A percentile compares a stretch with the other conserved stretches of the same genome.
Conservation (phyloP, 768 basidiomycete genomes). For the Pisolithus albus region DNA sequence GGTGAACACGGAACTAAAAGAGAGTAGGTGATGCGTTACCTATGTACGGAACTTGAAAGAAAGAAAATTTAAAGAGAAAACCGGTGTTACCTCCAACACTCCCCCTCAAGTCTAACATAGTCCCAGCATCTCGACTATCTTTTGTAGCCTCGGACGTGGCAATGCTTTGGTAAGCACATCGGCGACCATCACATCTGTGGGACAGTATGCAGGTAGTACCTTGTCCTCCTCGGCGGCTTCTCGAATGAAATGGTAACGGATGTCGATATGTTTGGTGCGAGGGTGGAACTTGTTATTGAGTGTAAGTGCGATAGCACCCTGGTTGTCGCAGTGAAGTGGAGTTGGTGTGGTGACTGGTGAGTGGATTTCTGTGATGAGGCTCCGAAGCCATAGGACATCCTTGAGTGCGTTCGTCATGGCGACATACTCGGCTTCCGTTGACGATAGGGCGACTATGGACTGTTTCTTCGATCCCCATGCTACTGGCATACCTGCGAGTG, state of each 20-base stretch:
- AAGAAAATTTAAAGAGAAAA: too few species aligned
- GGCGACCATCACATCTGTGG: not conserved
- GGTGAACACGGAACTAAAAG: too few species aligned
- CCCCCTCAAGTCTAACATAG: not conserved
- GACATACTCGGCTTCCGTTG: not conserved
- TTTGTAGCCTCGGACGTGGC: not conserved
- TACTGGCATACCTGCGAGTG: not conserved
- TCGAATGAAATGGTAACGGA: not conserved
- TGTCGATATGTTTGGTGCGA: not conserved
- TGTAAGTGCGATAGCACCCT: not conserved
- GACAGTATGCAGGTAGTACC: not conserved
- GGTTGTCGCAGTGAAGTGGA: not conserved
- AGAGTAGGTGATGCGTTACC: too few species aligned
- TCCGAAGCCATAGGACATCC: not conserved
- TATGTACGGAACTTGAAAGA: too few species aligned
- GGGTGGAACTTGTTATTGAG: conserved; percentile 1
- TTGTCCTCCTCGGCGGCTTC: not conserved
- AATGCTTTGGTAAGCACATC: not conserved
- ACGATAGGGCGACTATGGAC: not conserved
- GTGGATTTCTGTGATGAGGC: not conserved
- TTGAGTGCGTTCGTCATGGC: not conserved
- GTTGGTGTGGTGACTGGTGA: not conserved
- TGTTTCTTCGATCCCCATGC: not conserved
- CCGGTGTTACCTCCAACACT: not conserved
- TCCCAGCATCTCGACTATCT: not conserved